A percentile compares a stretch with the other conserved stretches of the same genome.
Evolutionary conservation across 768 basidiomycete genomes (phyloP).

Genomic region (Collybia mongolica): DNA sequence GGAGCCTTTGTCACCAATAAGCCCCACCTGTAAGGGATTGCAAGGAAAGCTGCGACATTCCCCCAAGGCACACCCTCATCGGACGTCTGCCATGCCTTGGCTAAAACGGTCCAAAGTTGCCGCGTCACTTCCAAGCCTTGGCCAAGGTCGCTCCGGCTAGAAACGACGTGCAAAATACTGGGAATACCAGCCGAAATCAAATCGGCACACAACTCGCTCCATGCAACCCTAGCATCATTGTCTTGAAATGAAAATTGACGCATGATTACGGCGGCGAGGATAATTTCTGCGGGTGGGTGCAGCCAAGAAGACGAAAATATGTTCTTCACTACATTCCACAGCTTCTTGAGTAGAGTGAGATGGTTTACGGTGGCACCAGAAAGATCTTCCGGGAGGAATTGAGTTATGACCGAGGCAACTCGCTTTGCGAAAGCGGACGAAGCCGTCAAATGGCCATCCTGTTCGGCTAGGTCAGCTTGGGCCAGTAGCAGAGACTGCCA

Average conservation of each 20-base stretch:
- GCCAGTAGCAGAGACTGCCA: conserved; percentile 62
- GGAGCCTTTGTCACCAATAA: neutral
- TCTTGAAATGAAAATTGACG: conserved; percentile 39
- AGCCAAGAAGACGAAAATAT: conserved; percentile 43
- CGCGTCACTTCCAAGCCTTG: conserved; percentile 34
- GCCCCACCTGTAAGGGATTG: conserved; percentile 46
- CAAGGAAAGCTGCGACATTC: conserved; percentile 42
- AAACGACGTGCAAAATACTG: conserved; percentile 34
- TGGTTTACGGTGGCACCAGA: conserved; percentile 29
- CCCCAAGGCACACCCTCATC: conserved; percentile 31
- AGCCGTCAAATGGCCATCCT: conserved; percentile 31
- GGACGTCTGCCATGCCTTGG: conserved; percentile 26
- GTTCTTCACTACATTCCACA: conserved; percentile 54
- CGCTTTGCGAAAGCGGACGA: conserved; percentile 30
- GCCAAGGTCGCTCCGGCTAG: conserved; percentile 21
- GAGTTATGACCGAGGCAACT: conserved; percentile 31
- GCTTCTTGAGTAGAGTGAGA: conserved; percentile 37
- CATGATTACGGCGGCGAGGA: conserved; percentile 46
- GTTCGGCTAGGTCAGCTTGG: conserved; percentile 42
- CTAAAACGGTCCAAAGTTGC: conserved; percentile 48
- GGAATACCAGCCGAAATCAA: conserved; percentile 43
- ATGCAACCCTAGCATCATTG: conserved; percentile 34
- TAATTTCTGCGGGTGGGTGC: conserved; percentile 38
- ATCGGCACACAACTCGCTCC: conserved; percentile 49
- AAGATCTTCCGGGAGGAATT: conserved; percentile 27